Base-by-base conservation (phyloP, 2,329 filamentous ascomycete species). In the Didymosphaeria variabile region DNA sequence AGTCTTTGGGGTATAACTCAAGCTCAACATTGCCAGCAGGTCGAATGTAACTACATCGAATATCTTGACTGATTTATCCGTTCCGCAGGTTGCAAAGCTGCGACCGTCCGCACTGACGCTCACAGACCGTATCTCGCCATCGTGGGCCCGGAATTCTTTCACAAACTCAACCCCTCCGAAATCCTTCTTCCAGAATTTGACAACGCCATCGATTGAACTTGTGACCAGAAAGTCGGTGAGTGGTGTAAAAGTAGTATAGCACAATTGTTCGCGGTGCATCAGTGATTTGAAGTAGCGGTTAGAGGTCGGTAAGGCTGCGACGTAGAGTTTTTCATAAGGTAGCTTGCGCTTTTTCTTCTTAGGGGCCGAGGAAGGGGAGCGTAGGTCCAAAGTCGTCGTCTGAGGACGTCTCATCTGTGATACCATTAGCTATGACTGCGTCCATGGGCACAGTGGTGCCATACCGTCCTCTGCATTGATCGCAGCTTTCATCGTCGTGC, bases 151-250 rank as follows among this genome's bases (percentile, higher is more conserved):
- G 82, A 97, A 99, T 80, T 99, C 94, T 81, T 99, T 99, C 56
- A 98, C 94, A 74, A 99, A 99, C 80, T 99, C 96, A 60, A 99
- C 91, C 0, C 92, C 92, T 36, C 92, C 89, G 1, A 88, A 90
- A 66, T 91, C 87, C 82, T 99, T 99, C 82, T 99, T 99, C 95
- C 95, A 99, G 78, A 99, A 99, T 79, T 99, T 99, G 69, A 98
- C 94, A 0, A 94, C 91, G n/a, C 96, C 96, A 75, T 99, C 95
- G 46, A 92, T 82, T 0, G 95, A 98, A 63, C 91, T 92, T 1
- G 95, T 99, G 64, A 99, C 95, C 40, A 99, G 84, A 75, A 99
- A 99, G 69, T 98, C 95, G 61, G 94, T 97, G 61, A 90, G 83
- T 0, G 94, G 94, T 1, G 96, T 97, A 77, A 97, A 89, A 13